phyloP scores from a whole-genome alignment of 1,284 basidiomycete species.

The Coriolopsis trogii region DNA sequence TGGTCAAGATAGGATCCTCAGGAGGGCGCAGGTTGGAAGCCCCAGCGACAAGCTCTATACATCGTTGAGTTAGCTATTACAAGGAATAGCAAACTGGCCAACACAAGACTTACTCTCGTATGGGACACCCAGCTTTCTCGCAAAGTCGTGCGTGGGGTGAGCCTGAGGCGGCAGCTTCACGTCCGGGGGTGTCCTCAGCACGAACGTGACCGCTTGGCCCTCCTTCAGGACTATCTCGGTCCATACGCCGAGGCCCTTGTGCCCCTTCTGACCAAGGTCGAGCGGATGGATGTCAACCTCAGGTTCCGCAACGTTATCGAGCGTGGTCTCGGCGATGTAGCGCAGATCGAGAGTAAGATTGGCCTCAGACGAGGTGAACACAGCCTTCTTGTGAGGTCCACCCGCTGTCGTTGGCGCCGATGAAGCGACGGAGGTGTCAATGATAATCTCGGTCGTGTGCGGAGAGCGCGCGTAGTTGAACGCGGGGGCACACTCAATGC shows the following conservation, averaged over 20 bases:
- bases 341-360: constrained; percentile 75
- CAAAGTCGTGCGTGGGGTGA: constrained; percentile 38
- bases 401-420: constrained; percentile 13
- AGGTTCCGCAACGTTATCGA: constrained; percentile 53
- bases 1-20: constrained; percentile 67
- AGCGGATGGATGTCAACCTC: constrained; percentile 57
- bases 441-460: constrained; percentile 65
- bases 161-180: constrained; percentile 25
- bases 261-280: constrained; percentile 67
- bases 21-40: constrained; percentile 52
- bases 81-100: too few species aligned
- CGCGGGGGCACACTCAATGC: constrained; percentile 88
- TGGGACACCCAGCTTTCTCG: constrained; percentile 50
- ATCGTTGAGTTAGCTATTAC: too few species aligned
- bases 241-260: constrained; percentile 60
- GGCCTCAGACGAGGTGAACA: constrained; percentile 60
- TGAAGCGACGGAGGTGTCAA: constrained; percentile 26
- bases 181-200: constrained; percentile 68
- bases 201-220: constrained; percentile 85
- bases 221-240: constrained; percentile 67
- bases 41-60: constrained; percentile 48
- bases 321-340: constrained; percentile 62
- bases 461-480: constrained; percentile 87
- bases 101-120: constrained; percentile 41
- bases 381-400: constrained; percentile 55